Base-by-base conservation (phyloP, 2,329 filamentous ascomycete species). In the Alternaria sp. region DNA sequence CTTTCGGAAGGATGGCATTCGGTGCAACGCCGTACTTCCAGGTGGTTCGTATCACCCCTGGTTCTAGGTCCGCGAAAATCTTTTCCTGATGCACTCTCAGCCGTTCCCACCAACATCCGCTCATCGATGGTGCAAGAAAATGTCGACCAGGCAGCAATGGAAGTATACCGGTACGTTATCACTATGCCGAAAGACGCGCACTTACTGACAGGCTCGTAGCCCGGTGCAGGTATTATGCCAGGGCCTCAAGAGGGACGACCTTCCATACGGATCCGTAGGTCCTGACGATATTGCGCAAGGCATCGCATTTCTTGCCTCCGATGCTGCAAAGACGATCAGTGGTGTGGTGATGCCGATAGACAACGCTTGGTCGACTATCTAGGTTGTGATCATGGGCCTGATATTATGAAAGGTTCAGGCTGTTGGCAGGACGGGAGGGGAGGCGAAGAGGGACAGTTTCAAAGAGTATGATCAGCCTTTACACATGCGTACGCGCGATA, bases 11-110 rank as follows among this genome's bases (percentile, higher is more conserved):
- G 78, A 83, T 34, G 77, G 79, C 8, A 82, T 84, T 46, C 74
- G 81, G 7, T 83, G 81, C 63, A 84, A 83, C 62, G 81, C 80
- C 18, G 73, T 84, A 4, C 73, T 82, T 4, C 82, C 82, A 3
- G 80, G 79, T 44, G 71, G 75, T 75, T 32, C 12, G 46, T 36
- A 48, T 9, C 30, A 7, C 7, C 18, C 18, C 46, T 36, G n/a
- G 30, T 24, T 7, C 30, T 11, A 12, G 7, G 14, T n/a, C 30
- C 3, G 12, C 16, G 46, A 36, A 2, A 28, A 65, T 62, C 26
- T 26, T 12, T 5, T 41, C 54, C 16, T 48, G 8, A 18, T 3
- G 3, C 11, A 60, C 52, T 24, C 24, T 5, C 24, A 41, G 24
- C 46, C 46, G 61, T 70, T 3, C 46, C 49, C 5, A 70, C 69